phyloP scores from a whole-genome alignment of 352 stramenopile genomes.

The Lagenidium giganteum region DNA sequence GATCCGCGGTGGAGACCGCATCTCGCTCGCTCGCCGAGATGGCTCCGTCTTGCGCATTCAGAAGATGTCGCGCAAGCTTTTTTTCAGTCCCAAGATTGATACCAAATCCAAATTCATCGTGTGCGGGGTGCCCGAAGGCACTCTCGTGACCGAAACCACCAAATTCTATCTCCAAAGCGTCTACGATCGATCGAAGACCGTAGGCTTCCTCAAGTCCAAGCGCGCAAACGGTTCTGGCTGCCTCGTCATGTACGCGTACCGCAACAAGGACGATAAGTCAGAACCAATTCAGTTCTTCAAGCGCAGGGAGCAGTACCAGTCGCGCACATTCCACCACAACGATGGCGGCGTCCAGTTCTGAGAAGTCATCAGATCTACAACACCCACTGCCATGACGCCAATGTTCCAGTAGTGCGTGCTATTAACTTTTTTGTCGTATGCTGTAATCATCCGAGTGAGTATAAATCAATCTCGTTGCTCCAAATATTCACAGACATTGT shows the following conservation, averaged over 20 bases:
- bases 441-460: no score
- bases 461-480: no score
- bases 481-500: no score
- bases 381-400: no score
- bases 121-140: slow-evolving; percentile 52
- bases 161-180: slow-evolving; percentile 71
- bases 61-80: slow-evolving; percentile 55
- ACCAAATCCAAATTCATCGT: slow-evolving; percentile 63
- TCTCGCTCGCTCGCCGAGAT: slow-evolving; percentile 53
- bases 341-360: no score
- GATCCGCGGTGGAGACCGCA: slow-evolving; percentile 51
- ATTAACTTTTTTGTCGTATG: no score
- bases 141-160: slow-evolving; percentile 49
- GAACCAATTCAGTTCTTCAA: slow-evolving; percentile 69
- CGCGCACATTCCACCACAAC: no score
- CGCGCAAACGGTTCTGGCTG: slow-evolving; percentile 29
- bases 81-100: slow-evolving; percentile 63
- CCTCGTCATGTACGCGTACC: slow-evolving; percentile 51
- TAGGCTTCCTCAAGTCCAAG: slow-evolving; percentile 48
- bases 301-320: no score
- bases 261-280: slow-evolving; percentile 44
- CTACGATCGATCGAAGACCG: slow-evolving; percentile 61
- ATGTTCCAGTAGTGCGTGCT: no score
- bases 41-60: slow-evolving; percentile 54
- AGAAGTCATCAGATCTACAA: no score